Evolutionary conservation across 495 filamentous ascomycete species (phyloP).

Genomic region (Neurospora tetrasperma): DNA sequence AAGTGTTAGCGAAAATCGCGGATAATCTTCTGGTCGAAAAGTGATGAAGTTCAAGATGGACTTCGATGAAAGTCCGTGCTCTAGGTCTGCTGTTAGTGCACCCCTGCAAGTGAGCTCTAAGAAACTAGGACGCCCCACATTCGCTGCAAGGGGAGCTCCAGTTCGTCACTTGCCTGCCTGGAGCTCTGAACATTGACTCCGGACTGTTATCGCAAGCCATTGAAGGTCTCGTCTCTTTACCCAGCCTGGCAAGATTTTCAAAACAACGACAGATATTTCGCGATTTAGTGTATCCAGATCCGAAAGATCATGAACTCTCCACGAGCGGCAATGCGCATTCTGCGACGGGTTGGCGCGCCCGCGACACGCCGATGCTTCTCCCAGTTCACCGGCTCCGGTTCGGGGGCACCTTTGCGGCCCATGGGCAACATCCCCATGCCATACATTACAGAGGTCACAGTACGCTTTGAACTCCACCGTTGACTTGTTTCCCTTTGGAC

Average conservation of each 20-base stretch:
- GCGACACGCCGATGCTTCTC: constrained; percentile 29
- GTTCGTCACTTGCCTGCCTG: background rate
- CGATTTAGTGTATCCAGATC: background rate
- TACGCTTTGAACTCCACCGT: constrained; percentile 35
- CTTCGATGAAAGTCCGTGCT: background rate
- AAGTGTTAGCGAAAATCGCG: background rate
- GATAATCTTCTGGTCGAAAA: background rate
- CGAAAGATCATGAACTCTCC: constrained; percentile 20
- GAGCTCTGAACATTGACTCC: background rate
- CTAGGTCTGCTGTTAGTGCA: background rate
- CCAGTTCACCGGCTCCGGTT: constrained; percentile 15
- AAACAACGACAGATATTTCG: background rate
- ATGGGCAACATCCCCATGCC: constrained; percentile 55
- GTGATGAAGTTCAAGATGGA: background rate
- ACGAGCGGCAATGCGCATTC: constrained; percentile 23
- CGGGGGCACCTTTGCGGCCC: constrained; percentile 18
- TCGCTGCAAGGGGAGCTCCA: background rate
- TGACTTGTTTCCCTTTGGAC: background rate
- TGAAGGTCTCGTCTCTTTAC: background rate
- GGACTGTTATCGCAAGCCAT: background rate
- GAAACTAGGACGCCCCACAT: background rate
- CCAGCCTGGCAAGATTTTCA: background rate
- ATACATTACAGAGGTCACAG: constrained; percentile 70
- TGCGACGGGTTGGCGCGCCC: constrained; percentile 16
- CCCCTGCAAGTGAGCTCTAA: background rate